Evolutionary conservation across 345 rosid genomes (phyloP).

Genomic region (Eucalyptus pauciflora): DNA sequence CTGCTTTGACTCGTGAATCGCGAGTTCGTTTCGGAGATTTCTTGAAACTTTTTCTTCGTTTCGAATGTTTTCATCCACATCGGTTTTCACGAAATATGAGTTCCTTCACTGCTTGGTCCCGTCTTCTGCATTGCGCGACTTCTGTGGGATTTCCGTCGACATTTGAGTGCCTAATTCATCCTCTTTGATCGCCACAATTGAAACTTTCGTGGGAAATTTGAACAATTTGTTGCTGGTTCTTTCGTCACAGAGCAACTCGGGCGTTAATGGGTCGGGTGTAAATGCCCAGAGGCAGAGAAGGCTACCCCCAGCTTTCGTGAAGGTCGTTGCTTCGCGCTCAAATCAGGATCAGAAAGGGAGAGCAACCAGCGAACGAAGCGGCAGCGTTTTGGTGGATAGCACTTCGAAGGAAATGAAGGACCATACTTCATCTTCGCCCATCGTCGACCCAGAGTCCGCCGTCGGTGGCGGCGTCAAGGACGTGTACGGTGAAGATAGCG

Average conservation of each 20-base stretch:
- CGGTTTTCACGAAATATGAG: neutral
- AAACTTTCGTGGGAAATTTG: neutral
- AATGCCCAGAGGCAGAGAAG: neutral
- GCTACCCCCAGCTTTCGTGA: neutral
- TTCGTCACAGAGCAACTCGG: neutral
- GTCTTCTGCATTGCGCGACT: neutral
- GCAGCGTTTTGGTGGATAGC: neutral
- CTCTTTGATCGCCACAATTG: neutral
- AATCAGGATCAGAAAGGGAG: neutral
- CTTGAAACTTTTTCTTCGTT: neutral
- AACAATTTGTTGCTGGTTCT: neutral
- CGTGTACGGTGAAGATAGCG: constrained; percentile 28
- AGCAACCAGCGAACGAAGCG: neutral
- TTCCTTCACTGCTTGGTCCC: neutral
- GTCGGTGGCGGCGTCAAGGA: constrained; percentile 19
- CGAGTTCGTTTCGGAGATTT: neutral
- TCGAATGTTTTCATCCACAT: neutral
- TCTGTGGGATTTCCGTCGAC: neutral
- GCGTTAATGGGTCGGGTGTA: neutral
- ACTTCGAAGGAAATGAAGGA: neutral
- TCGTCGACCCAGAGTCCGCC: neutral
- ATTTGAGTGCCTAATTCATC: neutral
- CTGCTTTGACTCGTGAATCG: neutral
- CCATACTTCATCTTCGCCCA: neutral
- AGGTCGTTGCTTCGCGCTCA: neutral